Evolutionary conservation across 2,329 filamentous ascomycete species (phyloP), one percentile per base, ranked within the genome.

Genomic region (Beauveria varroae): DNA sequence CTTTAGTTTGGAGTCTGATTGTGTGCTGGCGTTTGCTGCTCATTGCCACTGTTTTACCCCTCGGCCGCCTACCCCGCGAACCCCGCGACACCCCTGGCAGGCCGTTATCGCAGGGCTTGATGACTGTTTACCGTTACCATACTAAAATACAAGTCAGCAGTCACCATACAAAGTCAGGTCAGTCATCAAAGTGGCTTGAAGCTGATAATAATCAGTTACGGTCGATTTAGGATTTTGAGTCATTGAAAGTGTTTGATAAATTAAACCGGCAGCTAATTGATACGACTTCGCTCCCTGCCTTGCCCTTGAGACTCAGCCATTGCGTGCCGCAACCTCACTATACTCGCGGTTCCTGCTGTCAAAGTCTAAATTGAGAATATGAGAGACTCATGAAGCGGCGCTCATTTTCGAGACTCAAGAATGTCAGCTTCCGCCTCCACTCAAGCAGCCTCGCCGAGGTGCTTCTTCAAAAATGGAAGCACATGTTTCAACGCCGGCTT

Each of bases 361-460:
- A 26, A 24, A 14, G 22, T 18, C 10, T 46, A 7, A 20, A 46
- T 3, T 9, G 9, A 46, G 30, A 34, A 5, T 1, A 14, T 14
- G 30, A 2, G 4, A 5, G 10, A 34, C 30, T 34, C 10, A 6
- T 37, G 14, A 37, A 37, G 1, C 14, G 34, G 2, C 14, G 16
- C 34, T 12, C 14, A 6, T 16, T 5, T 37, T 6, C 34, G 5
- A 37, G 34, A 14, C 34, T 37, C 5, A 1, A 37, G 5, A 37
- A 6, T 16, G 14, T 16, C 20, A 28, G 5, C 9, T 28, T 37
- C 34, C 8, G 7, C 5, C 10, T 22, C 18, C 16, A 22, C 9
- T 51, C 16, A 58, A 28, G 46, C 63, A 16, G 68, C 64, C 28
- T 71, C 70, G 5, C 67, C 69, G 18, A 67, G 65, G 24, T 70